Evolutionary conservation across 257 asterid genomes (phyloP), one percentile per base, ranked within the genome.

Genomic region (Capsicum rhomboideum): DNA sequence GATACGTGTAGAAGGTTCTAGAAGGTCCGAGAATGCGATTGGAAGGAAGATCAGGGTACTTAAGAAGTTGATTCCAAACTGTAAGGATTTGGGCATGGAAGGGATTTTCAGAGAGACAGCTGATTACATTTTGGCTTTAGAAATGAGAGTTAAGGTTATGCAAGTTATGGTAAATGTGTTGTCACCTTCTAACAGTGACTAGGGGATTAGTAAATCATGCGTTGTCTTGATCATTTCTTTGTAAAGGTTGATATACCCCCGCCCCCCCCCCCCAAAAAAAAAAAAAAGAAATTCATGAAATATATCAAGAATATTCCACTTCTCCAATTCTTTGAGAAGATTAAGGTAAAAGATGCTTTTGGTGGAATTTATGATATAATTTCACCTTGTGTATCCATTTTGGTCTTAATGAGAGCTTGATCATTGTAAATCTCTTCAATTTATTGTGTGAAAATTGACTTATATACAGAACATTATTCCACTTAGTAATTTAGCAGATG

Each of bases 41-140:
- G 86, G 82, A 67, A 91, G 90, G 59, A 93, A 89, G 87, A 91
- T 93, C 8, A 89, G 88, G 79, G 79, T 75, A 44, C 87, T 92
- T 78, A 93, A 92, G 86, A 93, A 88, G 82, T 86, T 93, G 78
- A 80, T 93, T 20, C 97, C 98, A 16, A 88, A 88, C 37, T 64
- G 90, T 68, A 89, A 86, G n/a, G 86, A 88, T 31, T 82, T 68
- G 83, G 92, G 86, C 8, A 82, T 90, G 67, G 98, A 91, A 46
- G 37, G 87, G 75, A 87, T 92, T 64, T 90, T 92, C 74, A 78
- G 69, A 26, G 94, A 94, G 71, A 91, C 98, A 0, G 91, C 97
- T 8, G 91, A 94, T 83, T 94, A 94, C 49, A 91, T 94, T 40
- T 5, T 89, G 85, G 92, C 89, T 18, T 87, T 94, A 55, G 87